phyloP scores from a whole-genome alignment of 139 green algal genomes.

The Auxenochlorella protothecoides region DNA sequence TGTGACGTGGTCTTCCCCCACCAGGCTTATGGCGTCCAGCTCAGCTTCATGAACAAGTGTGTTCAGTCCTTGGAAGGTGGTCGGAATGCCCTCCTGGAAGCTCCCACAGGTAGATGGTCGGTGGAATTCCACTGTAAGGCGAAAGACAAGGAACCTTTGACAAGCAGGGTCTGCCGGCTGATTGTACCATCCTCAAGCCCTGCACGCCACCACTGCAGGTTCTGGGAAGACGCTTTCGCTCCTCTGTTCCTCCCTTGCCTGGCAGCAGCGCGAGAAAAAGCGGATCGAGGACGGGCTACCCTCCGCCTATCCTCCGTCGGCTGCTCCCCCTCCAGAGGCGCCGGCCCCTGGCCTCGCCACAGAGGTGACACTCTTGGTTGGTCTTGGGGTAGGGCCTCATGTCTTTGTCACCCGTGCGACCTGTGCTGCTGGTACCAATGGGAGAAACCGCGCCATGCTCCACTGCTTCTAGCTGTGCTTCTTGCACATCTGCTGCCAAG shows the following conservation, averaged over 20 bases:
- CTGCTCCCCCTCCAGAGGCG: neutral
- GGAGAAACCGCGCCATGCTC: no score
- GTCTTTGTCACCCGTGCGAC: neutral
- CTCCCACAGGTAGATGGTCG: conserved; percentile 34
- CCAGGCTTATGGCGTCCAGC: conserved; percentile 64
- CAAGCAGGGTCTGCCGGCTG: no score
- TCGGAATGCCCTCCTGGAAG: conserved; percentile 63
- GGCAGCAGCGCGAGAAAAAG: conserved; percentile 35
- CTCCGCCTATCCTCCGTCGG: neutral
- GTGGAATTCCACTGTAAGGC: no score
- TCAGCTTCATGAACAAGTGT: conserved; percentile 75
- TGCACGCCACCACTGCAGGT: conserved; percentile 2
- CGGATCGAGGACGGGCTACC: conserved; percentile 21
- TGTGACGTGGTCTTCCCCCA: conserved; percentile 62
- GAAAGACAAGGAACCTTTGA: no score
- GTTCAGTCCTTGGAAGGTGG: conserved; percentile 47
- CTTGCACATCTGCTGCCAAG: no score
- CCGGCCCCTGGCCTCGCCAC: neutral
- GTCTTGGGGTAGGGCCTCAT: conserved; percentile 5
- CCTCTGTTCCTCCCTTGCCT: conserved; percentile 68
- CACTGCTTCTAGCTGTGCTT: no score
- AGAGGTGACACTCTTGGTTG: neutral
- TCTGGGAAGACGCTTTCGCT: conserved; percentile 86
- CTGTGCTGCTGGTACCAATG: no score
- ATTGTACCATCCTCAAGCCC: no score